Conservation (phyloP, 2,329 filamentous ascomycete species). For the Neonectria hederae region DNA sequence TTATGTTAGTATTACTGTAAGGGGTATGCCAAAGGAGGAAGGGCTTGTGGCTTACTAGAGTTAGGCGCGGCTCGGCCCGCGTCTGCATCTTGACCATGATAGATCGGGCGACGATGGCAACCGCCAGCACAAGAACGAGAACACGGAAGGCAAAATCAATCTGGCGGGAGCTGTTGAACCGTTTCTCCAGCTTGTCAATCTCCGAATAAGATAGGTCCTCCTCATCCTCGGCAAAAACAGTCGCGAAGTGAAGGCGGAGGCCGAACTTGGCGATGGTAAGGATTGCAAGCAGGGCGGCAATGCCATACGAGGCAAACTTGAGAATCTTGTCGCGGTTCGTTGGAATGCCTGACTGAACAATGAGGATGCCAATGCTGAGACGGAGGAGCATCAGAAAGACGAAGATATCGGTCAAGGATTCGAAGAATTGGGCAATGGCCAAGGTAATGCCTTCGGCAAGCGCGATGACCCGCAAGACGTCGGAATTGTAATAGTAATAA, state of each 20-base stretch:
- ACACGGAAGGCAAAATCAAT: slow-evolving; percentile 26
- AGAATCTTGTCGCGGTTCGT: slow-evolving; percentile 24
- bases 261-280: slow-evolving; percentile 32
- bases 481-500: background rate
- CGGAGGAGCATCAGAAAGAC: slow-evolving; percentile 39
- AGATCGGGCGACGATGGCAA: slow-evolving; percentile 25
- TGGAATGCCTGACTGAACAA: slow-evolving; percentile 22
- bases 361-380: slow-evolving; percentile 34
- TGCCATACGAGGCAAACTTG: slow-evolving; percentile 24
- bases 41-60: slow-evolving; percentile 24
- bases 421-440: slow-evolving; percentile 5
- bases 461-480: slow-evolving; percentile 5
- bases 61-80: slow-evolving; percentile 22
- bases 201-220: background rate
- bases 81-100: slow-evolving; percentile 35
- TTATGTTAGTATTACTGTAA: background rate
- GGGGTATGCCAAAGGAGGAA: no score
- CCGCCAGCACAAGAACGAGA: slow-evolving; percentile 29
- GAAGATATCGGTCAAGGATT: slow-evolving; percentile 30
- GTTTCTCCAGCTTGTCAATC: background rate
- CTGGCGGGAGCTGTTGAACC: slow-evolving; percentile 6
- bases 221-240: background rate
- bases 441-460: slow-evolving; percentile 16
- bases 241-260: slow-evolving; percentile 28
- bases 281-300: slow-evolving; percentile 24